Conservation (phyloP, 768 basidiomycete species). For the Mycena crocata region DNA sequence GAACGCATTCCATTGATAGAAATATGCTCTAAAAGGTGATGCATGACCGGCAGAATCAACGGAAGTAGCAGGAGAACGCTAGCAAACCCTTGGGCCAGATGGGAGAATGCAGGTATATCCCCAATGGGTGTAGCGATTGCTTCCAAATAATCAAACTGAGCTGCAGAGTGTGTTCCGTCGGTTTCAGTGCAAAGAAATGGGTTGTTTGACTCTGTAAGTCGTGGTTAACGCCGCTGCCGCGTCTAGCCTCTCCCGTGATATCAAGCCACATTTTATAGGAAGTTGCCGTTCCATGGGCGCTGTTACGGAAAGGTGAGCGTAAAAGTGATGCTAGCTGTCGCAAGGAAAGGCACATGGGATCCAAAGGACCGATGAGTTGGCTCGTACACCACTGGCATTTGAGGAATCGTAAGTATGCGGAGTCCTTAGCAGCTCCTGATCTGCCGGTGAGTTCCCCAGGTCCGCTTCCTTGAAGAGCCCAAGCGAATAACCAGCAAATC, state of each 20-base stretch:
- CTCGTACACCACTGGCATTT: not conserved
- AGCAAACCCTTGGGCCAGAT: not conserved
- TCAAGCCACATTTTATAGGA: not conserved
- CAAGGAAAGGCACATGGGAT: not conserved
- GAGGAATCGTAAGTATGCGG: too few species aligned
- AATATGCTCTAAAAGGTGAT: not conserved
- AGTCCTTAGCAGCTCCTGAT: too few species aligned
- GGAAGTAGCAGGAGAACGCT: conserved; percentile 5
- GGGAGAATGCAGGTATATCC: not conserved
- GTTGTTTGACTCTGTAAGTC: too few species aligned
- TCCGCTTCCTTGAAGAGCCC: too few species aligned
- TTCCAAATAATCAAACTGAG: not conserved
- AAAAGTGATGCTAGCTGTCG: conserved; percentile 18
- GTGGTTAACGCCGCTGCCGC: too few species aligned
- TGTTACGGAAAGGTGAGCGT: not conserved
- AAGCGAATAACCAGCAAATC: too few species aligned
- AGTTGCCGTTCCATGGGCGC: not conserved
- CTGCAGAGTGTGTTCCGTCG: not conserved
- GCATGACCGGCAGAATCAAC: not conserved
- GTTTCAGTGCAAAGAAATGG: not conserved
- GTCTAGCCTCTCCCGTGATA: too few species aligned
- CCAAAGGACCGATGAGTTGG: not conserved
- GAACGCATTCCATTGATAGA: not conserved
- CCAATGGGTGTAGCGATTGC: not conserved
- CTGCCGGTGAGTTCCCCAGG: too few species aligned